Evolutionary conservation across 352 stramenopile species (phyloP).

Genomic region (Globisporangium acanthophoron): DNA sequence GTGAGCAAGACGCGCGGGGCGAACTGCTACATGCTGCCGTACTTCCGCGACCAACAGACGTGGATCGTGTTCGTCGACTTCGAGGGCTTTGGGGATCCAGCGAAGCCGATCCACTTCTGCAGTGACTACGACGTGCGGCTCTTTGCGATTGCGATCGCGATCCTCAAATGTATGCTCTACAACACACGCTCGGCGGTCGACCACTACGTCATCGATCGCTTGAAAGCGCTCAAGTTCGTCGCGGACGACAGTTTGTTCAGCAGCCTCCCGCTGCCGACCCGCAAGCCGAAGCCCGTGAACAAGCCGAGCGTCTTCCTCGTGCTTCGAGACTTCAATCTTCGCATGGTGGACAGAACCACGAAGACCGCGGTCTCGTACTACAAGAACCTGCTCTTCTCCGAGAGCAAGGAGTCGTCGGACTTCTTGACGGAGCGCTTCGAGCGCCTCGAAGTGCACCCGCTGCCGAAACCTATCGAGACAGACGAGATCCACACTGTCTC

Average conservation of each 20-base stretch:
- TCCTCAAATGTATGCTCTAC: not conserved
- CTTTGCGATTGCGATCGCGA: not conserved
- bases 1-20: not conserved
- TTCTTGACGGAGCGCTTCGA: not conserved
- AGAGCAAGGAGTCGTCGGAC: not conserved
- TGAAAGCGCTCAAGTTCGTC: not conserved
- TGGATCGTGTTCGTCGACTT: conserved; percentile 1
- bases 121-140: not conserved
- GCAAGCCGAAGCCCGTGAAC: not conserved
- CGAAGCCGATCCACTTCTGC: not conserved
- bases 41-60: not conserved
- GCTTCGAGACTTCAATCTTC: not conserved
- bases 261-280: not conserved
- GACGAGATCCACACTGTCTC: not conserved
- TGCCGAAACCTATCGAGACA: not conserved
- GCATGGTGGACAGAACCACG: not conserved
- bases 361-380: not conserved
- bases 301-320: not conserved
- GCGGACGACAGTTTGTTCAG: not conserved
- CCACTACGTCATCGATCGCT: not conserved
- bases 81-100: not conserved
- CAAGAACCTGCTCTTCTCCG: not conserved
- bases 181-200: not conserved
- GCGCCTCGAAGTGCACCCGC: not conserved
- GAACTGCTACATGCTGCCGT: not conserved